Percentiles rank a stretch among this genome's conserved stretches.
Evolutionary conservation across 495 filamentous ascomycete species (phyloP).

Genomic region (Aspergillus olivimuriae): DNA sequence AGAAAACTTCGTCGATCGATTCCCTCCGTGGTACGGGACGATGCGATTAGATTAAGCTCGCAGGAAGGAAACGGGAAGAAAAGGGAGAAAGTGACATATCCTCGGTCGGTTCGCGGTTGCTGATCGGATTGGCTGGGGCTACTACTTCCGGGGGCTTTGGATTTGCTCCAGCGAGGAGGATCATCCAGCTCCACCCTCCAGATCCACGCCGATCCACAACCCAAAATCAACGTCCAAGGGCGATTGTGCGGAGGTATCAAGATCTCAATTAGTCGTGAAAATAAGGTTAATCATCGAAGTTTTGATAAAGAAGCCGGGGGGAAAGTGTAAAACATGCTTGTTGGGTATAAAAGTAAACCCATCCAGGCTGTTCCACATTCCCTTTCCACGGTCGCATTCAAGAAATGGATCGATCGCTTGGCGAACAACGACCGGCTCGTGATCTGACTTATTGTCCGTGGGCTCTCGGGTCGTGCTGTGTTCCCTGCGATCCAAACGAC

Average conservation of each 20-base stretch:
- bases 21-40: too few species aligned
- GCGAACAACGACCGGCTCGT: too few species aligned
- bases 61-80: background rate
- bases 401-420: too few species aligned
- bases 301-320: too few species aligned
- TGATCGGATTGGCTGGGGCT: conserved; percentile 13
- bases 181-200: background rate
- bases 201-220: background rate
- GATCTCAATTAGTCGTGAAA: too few species aligned
- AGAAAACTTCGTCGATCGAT: background rate
- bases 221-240: conserved; percentile 4
- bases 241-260: background rate
- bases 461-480: conserved; percentile 3
- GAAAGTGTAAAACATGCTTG: too few species aligned
- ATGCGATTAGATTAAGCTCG: too few species aligned
- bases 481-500: conserved; percentile 2
- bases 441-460: conserved; percentile 1
- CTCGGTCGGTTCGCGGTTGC: background rate
- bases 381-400: too few species aligned
- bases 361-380: too few species aligned
- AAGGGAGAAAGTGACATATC: background rate
- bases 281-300: too few species aligned
- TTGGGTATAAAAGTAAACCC: too few species aligned
- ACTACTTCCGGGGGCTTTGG: conserved; percentile 8
- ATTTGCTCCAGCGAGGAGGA: conserved; percentile 1